A percentile compares a stretch with the other conserved stretches of the same genome.
Conservation (phyloP, 2,329 filamentous ascomycete species). For the Aspergillus awamori region DNA sequence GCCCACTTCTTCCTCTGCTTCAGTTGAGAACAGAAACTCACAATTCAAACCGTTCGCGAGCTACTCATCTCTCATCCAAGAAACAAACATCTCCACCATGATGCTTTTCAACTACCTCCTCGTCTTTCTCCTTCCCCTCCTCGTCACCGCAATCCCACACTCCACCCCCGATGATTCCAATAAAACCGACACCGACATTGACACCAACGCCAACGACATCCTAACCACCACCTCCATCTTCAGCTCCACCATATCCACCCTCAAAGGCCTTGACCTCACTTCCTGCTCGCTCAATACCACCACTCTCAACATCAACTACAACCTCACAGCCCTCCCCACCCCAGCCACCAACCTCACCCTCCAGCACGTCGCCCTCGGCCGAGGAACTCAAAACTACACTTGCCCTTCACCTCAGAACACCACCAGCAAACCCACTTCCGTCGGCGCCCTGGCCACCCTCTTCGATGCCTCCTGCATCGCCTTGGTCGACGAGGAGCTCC, state of each 20-base stretch:
- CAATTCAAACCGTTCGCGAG: background rate
- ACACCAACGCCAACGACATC: background rate
- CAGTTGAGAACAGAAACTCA: background rate
- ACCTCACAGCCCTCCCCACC: slow-evolving; percentile 28
- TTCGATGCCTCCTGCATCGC: slow-evolving; percentile 48
- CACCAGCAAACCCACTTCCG: slow-evolving; percentile 36
- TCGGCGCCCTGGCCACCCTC: slow-evolving; percentile 51
- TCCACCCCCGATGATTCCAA: too few relatives aligned
- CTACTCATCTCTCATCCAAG: background rate
- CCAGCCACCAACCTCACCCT: slow-evolving; percentile 38
- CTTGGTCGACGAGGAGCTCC: slow-evolving; percentile 27
- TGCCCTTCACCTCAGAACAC: slow-evolving; percentile 34
- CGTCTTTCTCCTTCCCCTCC: background rate
- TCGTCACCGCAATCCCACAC: background rate
- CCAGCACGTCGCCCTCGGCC: slow-evolving; percentile 50
- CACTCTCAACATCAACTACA: slow-evolving; percentile 16
- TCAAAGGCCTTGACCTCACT: slow-evolving; percentile 7
- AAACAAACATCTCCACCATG: background rate
- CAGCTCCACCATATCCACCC: background rate
- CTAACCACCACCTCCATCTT: slow-evolving; percentile 1
- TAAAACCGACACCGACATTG: too few relatives aligned
- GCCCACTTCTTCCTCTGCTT: too few relatives aligned
- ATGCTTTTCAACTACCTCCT: background rate
- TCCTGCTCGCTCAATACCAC: slow-evolving; percentile 28
- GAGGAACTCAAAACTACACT: slow-evolving; percentile 56